These are phyloP conservation scores for Larix kaempferi DNA, from an alignment of 75 land plant genomes.

Conservation along the genomic window DNA sequence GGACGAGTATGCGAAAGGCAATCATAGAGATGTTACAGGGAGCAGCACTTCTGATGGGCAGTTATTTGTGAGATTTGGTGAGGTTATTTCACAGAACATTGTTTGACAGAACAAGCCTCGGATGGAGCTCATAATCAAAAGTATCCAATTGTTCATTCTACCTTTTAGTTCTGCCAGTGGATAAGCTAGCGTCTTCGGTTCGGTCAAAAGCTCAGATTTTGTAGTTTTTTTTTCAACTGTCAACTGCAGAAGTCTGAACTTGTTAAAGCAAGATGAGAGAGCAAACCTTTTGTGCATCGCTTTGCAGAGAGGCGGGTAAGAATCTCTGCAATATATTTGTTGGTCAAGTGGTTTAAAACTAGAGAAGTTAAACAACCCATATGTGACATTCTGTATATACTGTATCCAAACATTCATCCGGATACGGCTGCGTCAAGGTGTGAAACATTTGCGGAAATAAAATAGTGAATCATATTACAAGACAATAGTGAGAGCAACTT, in stretches of 20 bases:
- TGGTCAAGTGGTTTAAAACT: background rate
- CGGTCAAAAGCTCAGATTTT: background rate
- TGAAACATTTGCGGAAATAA: background rate
- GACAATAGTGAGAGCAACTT: no score
- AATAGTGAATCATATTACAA: background rate
- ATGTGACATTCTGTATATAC: background rate
- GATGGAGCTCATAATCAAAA: background rate
- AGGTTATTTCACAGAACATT: constrained; percentile 74
- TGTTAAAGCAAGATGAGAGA: background rate
- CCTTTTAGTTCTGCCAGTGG: background rate
- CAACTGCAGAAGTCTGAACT: background rate
- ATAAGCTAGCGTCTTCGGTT: background rate
- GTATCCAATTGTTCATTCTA: background rate
- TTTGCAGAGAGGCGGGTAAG: background rate
- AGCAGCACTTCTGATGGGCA: constrained; percentile 76
- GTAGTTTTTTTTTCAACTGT: background rate
- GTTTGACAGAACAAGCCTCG: constrained; percentile 4
- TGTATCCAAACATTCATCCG: background rate
- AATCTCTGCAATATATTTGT: background rate
- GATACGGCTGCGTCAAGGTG: background rate
- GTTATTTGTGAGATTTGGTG: constrained; percentile 79
- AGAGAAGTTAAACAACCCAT: background rate
- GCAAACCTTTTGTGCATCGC: background rate
- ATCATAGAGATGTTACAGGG: constrained; percentile 51
- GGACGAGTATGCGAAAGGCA: constrained; percentile 66